phyloP scores from a whole-genome alignment of 1,284 basidiomycete species.

The Ceratobasidium sp. region DNA sequence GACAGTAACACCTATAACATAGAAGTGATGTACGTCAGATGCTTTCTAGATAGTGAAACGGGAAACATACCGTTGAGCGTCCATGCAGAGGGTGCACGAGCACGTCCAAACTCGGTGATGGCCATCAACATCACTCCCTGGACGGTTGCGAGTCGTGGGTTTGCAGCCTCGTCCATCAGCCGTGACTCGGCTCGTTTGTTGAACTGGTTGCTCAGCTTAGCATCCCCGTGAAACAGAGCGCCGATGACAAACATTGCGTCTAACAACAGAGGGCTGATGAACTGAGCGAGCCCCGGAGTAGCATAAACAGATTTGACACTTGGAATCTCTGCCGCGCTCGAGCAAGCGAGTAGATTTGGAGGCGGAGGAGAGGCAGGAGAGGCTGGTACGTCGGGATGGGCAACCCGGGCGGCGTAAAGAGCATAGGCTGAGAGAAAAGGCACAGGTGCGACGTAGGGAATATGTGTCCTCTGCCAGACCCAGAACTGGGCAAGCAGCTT shows the following conservation, averaged over 20 bases:
- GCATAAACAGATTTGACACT: neutral
- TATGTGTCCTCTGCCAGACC: constrained; percentile 10
- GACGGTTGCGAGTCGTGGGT: constrained; percentile 1
- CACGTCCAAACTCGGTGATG: neutral
- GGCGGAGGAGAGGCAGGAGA: neutral
- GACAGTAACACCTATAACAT: neutral
- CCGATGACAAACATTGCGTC: neutral
- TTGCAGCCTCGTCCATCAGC: neutral
- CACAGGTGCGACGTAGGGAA: constrained; percentile 10
- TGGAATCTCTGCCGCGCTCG: neutral
- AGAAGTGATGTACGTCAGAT: neutral
- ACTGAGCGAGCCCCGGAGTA: neutral
- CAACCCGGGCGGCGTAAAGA: neutral
- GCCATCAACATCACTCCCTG: neutral
- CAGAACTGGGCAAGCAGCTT: constrained; percentile 12
- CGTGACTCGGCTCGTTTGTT: neutral
- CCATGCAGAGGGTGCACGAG: constrained; percentile 7
- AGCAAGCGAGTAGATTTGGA: neutral
- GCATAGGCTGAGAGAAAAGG: constrained; percentile 26
- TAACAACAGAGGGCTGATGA: constrained; percentile 13
- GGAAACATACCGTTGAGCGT: neutral
- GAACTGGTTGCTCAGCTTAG: neutral
- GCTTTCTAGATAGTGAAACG: neutral
- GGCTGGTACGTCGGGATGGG: neutral
- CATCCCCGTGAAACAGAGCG: neutral